Conservation (phyloP, 441 rosid species). For the Metrosideros polymorpha region DNA sequence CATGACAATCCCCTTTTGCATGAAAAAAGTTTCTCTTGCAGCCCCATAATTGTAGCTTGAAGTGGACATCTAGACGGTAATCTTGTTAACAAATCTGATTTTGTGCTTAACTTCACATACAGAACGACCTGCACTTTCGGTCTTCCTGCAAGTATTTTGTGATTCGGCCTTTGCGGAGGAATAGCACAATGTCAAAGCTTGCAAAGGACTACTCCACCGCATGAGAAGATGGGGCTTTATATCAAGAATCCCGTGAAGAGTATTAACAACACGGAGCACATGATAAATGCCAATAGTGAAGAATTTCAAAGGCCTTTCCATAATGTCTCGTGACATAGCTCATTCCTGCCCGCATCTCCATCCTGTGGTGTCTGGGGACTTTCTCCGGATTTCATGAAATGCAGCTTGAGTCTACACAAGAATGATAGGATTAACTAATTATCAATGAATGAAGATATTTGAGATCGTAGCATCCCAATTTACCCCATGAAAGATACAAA, state of each 20-base stretch:
- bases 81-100: neutral
- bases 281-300: accelerated
- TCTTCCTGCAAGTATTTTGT: neutral
- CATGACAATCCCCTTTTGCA: neutral
- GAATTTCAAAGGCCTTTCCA: neutral
- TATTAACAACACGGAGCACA: accelerated
- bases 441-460: neutral
- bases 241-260: neutral
- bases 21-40: neutral
- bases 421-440: neutral
- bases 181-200: neutral
- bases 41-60: neutral
- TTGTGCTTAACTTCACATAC: neutral
- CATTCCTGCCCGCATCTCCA: neutral
- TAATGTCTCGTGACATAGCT: neutral
- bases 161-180: neutral
- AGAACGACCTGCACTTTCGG: neutral
- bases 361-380: neutral
- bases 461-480: neutral
- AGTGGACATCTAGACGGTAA: neutral
- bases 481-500: neutral
- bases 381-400: neutral
- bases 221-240: neutral
- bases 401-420: neutral
- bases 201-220: neutral